Evolutionary conservation across 441 rosid genomes (phyloP).

Genomic region (Macaranga tanarius): DNA sequence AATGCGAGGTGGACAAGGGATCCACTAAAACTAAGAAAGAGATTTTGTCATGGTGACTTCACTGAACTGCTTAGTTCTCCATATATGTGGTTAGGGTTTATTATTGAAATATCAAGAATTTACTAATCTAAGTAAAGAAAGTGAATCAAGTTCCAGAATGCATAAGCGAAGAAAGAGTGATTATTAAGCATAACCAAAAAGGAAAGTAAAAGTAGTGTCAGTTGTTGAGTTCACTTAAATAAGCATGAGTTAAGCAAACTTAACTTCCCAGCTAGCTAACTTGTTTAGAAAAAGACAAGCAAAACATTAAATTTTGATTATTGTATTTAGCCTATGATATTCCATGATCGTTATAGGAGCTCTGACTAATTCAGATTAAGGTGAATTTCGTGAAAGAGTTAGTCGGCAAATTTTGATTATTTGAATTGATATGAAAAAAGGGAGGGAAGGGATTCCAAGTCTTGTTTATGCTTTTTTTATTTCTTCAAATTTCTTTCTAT

Average conservation of each 20-base stretch:
- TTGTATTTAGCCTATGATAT: too few species aligned
- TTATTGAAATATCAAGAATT: not conserved
- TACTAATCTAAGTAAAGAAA: not conserved
- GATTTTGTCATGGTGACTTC: not conserved
- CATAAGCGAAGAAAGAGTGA: conserved; percentile 2
- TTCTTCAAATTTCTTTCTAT: too few species aligned
- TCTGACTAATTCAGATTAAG: too few species aligned
- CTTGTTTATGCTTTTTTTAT: too few species aligned
- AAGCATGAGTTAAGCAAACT: not conserved
- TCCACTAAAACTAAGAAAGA: not conserved
- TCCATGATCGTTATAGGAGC: too few species aligned
- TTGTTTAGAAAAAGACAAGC: not conserved
- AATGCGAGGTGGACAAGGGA: too few species aligned
- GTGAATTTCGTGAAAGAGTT: too few species aligned
- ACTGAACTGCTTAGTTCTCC: not conserved
- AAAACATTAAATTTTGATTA: too few species aligned
- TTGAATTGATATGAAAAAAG: not conserved
- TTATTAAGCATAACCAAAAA: not conserved
- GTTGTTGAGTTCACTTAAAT: conserved; percentile 3
- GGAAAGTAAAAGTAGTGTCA: not conserved
- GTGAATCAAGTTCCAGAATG: not conserved
- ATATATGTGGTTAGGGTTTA: not conserved
- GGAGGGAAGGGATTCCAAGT: not conserved
- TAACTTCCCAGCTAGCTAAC: not conserved
- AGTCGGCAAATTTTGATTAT: not conserved